A percentile compares a stretch with the other conserved stretches of the same genome.
Evolutionary conservation across 2,329 filamentous ascomycete genomes (phyloP).

Genomic region (Pseudopithomyces chartarum): DNA sequence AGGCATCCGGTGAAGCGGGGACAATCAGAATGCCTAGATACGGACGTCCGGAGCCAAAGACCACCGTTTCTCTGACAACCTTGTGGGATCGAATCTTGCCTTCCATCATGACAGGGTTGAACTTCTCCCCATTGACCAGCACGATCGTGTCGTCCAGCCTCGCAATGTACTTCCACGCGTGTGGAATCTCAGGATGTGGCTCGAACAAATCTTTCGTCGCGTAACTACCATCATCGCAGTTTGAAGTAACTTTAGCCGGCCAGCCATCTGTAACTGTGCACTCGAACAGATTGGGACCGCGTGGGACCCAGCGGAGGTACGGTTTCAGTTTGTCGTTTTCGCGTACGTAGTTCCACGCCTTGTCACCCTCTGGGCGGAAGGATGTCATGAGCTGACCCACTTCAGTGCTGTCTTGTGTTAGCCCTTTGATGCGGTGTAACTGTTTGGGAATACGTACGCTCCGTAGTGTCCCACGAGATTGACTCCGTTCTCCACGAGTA

Average conservation of each 20-base stretch:
- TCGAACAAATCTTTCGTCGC: conserved; percentile 51
- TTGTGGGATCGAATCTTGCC: conserved; percentile 58
- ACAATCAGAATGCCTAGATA: conserved; percentile 61
- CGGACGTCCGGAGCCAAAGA: conserved; percentile 60
- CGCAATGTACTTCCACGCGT: conserved; percentile 54
- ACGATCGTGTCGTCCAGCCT: conserved; percentile 54
- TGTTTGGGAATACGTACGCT: conserved; percentile 47
- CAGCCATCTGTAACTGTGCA: conserved; percentile 44
- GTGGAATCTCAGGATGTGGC: conserved; percentile 49
- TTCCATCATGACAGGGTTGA: conserved; percentile 57
- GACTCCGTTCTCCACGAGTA: conserved; percentile 58
- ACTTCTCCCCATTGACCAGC: conserved; percentile 57
- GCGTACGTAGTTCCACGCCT: conserved; percentile 65
- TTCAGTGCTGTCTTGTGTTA: conserved; percentile 57
- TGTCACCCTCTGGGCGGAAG: conserved; percentile 58
- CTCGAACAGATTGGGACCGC: conserved; percentile 47
- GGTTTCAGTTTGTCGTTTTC: conserved; percentile 47
- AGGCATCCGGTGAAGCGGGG: conserved; percentile 51
- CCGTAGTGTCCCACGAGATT: conserved; percentile 64
- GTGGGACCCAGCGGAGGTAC: conserved; percentile 48
- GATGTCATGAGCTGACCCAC: conserved; percentile 69
- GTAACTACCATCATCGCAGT: conserved; percentile 24
- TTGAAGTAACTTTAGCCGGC: conserved; percentile 39
- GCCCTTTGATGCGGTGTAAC: background rate
- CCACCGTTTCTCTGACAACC: conserved; percentile 60